Percentiles rank a stretch among this genome's conserved stretches.
Evolutionary conservation across 2,329 filamentous ascomycete genomes (phyloP).

Genomic region (Aspergillus flavus): DNA sequence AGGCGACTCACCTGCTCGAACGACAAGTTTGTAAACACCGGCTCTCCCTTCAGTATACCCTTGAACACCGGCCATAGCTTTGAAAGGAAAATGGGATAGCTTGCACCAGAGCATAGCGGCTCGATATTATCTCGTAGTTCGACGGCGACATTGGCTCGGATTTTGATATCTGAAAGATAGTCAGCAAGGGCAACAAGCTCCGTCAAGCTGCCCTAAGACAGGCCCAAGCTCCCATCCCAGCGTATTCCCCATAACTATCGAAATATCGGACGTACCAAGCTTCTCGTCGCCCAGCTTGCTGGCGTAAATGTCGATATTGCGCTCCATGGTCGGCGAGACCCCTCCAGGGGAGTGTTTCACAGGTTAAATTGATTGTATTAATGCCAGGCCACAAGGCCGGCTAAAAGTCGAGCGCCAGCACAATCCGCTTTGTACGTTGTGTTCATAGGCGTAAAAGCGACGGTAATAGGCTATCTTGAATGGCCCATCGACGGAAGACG

Average conservation of each 20-base stretch:
- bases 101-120: conserved; percentile 72
- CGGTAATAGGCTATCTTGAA: conserved; percentile 26
- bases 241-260: neutral
- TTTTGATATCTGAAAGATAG: conserved; percentile 68
- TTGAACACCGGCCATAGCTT: conserved; percentile 90
- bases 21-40: conserved; percentile 88
- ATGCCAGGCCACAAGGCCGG: conserved; percentile 45
- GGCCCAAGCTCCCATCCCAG: neutral
- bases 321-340: conserved; percentile 40
- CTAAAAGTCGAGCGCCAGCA: conserved; percentile 32
- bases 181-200: conserved; percentile 9
- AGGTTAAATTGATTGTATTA: conserved; percentile 24
- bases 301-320: conserved; percentile 54
- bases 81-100: conserved; percentile 79
- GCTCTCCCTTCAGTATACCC: conserved; percentile 78
- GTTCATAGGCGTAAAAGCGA: conserved; percentile 35
- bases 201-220: neutral
- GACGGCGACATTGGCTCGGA: conserved; percentile 78
- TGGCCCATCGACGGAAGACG: conserved; percentile 27
- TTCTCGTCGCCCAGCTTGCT: conserved; percentile 52
- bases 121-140: conserved; percentile 91
- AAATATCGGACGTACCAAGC: conserved; percentile 44
- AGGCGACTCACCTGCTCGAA: conserved; percentile 72
- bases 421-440: conserved; percentile 22
- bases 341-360: conserved; percentile 24